Evolutionary conservation across 768 basidiomycete species (phyloP).

Genomic region (Fistulinella prunicolor): DNA sequence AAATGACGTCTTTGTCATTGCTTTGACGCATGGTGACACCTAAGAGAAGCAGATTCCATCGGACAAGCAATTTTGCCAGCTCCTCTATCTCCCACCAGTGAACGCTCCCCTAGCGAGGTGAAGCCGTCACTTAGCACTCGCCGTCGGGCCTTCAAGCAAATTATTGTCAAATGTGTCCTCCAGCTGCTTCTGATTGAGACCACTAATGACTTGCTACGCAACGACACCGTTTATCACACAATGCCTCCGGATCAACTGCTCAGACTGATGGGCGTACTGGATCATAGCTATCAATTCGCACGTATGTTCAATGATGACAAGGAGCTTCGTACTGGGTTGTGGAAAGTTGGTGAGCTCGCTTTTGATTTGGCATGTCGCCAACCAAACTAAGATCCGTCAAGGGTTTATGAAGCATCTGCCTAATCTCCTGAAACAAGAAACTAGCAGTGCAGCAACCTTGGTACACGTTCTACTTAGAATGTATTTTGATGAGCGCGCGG

Average conservation of each 20-base stretch:
- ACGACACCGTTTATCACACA: conserved; percentile 84
- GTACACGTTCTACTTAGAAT: conserved; percentile 90
- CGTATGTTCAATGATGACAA: conserved; percentile 98
- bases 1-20: conserved; percentile 1
- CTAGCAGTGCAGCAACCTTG: conserved; percentile 91
- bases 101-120: conserved; percentile 45
- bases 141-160: conserved; percentile 91
- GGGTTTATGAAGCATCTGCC: conserved; percentile 99
- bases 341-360: conserved; percentile 92
- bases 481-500: conserved; percentile 89
- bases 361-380: neutral
- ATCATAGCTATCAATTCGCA: conserved; percentile 97
- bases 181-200: conserved; percentile 96
- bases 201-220: conserved; percentile 91
- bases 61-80: conserved; percentile 77
- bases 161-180: conserved; percentile 99
- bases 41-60: conserved; percentile 43
- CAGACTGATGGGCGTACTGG: conserved; percentile 90
- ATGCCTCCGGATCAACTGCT: conserved; percentile 94
- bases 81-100: conserved; percentile 76
- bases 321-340: conserved; percentile 91
- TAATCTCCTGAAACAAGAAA: conserved; percentile 96
- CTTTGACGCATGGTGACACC: conserved; percentile 9
- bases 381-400: conserved; percentile 30
- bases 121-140: conserved; percentile 66